Evolutionary conservation across 176 grass and related monocot genomes (phyloP).

Genomic region (Eleusine indica): DNA sequence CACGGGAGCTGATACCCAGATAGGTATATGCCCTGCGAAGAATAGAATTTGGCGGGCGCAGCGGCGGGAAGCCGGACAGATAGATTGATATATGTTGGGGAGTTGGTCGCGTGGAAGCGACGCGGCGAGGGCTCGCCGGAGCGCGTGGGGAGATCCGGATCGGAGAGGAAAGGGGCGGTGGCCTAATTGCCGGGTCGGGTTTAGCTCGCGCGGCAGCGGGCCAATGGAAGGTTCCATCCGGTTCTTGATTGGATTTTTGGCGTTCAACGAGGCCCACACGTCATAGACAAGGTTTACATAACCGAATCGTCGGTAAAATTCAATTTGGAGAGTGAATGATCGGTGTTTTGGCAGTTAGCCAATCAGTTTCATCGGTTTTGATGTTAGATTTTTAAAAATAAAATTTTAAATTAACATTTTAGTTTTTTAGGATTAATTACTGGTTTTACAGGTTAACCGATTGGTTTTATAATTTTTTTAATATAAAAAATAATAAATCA

Average conservation of each 20-base stretch:
- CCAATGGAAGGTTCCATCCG: not conserved
- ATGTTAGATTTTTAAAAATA: no score
- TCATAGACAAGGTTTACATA: not conserved
- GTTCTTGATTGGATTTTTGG: not conserved
- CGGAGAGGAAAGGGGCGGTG: conserved; percentile 45
- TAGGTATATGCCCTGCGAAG: not conserved
- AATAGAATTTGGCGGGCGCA: conserved; percentile 6
- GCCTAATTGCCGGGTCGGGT: conserved; percentile 29
- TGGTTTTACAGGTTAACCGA: no score
- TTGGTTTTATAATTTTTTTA: no score
- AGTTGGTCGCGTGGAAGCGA: conserved; percentile 41
- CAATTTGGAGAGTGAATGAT: no score
- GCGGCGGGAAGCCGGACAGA: conserved; percentile 8
- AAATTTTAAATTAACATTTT: no score
- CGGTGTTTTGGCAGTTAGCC: no score
- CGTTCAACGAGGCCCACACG: not conserved
- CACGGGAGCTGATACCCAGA: conserved; percentile 5
- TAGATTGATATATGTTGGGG: conserved; percentile 17
- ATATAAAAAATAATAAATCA: no score
- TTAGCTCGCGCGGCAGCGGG: conserved; percentile 19
- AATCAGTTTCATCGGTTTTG: no score
- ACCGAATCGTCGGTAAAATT: no score
- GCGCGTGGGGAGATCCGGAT: conserved; percentile 45
- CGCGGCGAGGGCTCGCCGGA: conserved; percentile 65
- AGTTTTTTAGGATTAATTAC: no score